Evolutionary conservation across 2,329 filamentous ascomycete species (phyloP).

Genomic region (Pyrenophora tritici-repentis): DNA sequence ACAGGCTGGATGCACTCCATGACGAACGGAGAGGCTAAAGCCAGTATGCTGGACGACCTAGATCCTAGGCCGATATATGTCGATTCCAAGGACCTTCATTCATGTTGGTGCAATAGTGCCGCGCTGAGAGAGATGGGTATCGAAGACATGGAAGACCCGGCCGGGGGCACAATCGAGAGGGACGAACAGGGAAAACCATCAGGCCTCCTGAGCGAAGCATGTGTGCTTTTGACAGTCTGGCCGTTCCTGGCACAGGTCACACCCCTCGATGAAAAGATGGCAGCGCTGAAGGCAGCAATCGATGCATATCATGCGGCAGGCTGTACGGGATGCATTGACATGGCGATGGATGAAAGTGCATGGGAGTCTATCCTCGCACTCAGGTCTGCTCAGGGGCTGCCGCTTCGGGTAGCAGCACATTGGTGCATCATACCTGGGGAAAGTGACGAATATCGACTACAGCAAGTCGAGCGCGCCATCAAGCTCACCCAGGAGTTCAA

Average conservation of each 20-base stretch:
- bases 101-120: slow-evolving; percentile 60
- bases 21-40: slow-evolving; percentile 57
- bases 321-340: slow-evolving; percentile 62
- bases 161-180: slow-evolving; percentile 59
- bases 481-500: slow-evolving; percentile 56
- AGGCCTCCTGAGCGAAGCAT: slow-evolving; percentile 60
- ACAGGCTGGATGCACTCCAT: slow-evolving; percentile 63
- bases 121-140: slow-evolving; percentile 58
- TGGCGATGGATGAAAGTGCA: slow-evolving; percentile 63
- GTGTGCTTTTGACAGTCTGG: slow-evolving; percentile 61
- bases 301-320: slow-evolving; percentile 56
- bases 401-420: slow-evolving; percentile 60
- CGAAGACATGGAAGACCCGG: slow-evolving; percentile 53
- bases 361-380: slow-evolving; percentile 58
- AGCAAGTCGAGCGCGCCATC: slow-evolving; percentile 58
- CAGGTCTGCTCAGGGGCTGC: slow-evolving; percentile 42
- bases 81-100: slow-evolving; percentile 63
- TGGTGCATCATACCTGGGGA: slow-evolving; percentile 59
- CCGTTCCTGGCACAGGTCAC: slow-evolving; percentile 58
- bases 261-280: slow-evolving; percentile 55
- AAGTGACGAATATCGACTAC: slow-evolving; percentile 52
- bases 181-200: slow-evolving; percentile 55
- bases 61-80: slow-evolving; percentile 60
- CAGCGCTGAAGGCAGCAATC: slow-evolving; percentile 55
- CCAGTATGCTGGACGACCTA: slow-evolving; percentile 58